Evolutionary conservation across 768 basidiomycete species (phyloP), one percentile per base, ranked within the genome.

Genomic region (Lactarius deliciosus): DNA sequence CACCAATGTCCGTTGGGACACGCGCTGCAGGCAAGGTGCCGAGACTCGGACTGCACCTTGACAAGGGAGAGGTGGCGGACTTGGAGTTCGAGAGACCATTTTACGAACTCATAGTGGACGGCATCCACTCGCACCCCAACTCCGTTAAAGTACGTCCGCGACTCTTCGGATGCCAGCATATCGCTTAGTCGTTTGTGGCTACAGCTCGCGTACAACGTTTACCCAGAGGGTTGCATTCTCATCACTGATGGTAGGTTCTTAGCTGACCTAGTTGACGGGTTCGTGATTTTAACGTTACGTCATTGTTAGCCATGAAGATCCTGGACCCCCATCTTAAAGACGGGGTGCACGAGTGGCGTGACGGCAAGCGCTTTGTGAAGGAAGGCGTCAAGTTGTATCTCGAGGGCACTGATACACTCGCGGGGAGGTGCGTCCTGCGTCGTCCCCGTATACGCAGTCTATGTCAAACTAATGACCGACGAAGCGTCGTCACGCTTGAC

Each of bases 71-170:
- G 60, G 75, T 82, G 13, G 80, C 82, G 50, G 81, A 81, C 70
- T 58, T 73, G 45, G 73, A 76, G 25, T 86, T 86, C 77, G 81
- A 81, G 71, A 79, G 92, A 69, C 94, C 94, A 16, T 96, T 86
- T 76, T 96, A 92, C 72, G 92, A 89, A 62, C 79, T 96, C 61
- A 96, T 96, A 68, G 93, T 93, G 8, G 94, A 96, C 74, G 94
- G 94, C 0, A 86, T 94, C 62, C 94, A 96, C 74, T 91, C 87
- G 15, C 94, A 96, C 75, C 94, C 94, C 18, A 92, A 94, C 74
- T 92, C 92, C 54, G 91, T 96, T 64, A 81, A 91, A 72, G 90
- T 94, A 75, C 64, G 87, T 79, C 40, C 4, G 18, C 65, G 22
- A 47, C 56, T 13, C 3, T 47, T 45, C 16, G 2, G 34, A 20